Evolutionary conservation across 1,139 yeast genomes (phyloP).

Genomic region (Trichomonascaceae sp.): DNA sequence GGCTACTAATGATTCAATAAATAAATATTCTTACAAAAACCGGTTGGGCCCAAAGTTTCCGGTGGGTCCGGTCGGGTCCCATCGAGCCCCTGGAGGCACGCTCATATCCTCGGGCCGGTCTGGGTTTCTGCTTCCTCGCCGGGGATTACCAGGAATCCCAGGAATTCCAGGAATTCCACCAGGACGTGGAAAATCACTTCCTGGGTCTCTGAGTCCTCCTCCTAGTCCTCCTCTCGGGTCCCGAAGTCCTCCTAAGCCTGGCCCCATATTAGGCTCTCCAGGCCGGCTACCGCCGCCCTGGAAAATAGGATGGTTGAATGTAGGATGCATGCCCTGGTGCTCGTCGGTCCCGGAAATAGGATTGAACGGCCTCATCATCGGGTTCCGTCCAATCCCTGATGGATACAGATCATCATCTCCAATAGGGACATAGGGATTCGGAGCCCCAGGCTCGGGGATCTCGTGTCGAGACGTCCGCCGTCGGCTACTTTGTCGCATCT

Average conservation of each 20-base stretch:
- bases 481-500: conserved; percentile 17
- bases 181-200: conserved; percentile 6
- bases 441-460: conserved; percentile 7
- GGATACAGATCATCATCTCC: conserved; percentile 32
- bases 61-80: conserved; percentile 21
- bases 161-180: conserved; percentile 4
- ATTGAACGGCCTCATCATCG: conserved; percentile 18
- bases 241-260: neutral
- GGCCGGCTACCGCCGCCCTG: conserved; percentile 3
- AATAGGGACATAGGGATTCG: conserved; percentile 14
- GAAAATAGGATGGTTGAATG: conserved; percentile 18
- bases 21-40: conserved; percentile 2
- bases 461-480: conserved; percentile 7
- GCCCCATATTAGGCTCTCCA: too few species aligned
- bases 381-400: conserved; percentile 25
- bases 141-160: conserved; percentile 17
- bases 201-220: conserved; percentile 9
- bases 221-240: conserved; percentile 7
- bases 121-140: neutral
- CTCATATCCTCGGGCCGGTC: conserved; percentile 16
- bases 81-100: conserved; percentile 29
- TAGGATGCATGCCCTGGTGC: conserved; percentile 29
- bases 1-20: too few species aligned
- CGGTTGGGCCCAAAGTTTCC: conserved; percentile 10
- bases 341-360: conserved; percentile 8